Base-by-base conservation (phyloP, 2,329 filamentous ascomycete species). In the Coccinonectria pachysandricola region DNA sequence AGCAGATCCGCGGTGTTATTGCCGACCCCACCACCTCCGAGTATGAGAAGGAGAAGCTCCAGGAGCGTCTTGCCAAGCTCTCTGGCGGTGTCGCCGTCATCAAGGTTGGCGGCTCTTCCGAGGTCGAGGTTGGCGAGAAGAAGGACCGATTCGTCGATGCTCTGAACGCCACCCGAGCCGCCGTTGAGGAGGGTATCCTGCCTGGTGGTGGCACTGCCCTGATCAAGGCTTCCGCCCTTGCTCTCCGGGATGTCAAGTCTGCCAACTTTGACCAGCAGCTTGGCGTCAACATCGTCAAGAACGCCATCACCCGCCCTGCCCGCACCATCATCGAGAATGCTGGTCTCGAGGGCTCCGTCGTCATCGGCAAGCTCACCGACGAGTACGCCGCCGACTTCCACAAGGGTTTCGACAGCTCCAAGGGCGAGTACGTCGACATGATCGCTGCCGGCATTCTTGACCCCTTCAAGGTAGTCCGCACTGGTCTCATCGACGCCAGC, bases 1-100 rank as follows among this genome's bases (percentile, higher is more conserved):
- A 98, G 68, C 91, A 98, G 71, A 98, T 98, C 63, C 87, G 91
- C 46, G 87, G 88, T 45, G 86, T 96, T 62, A 94, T 95, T 69
- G 72, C 69, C 37, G 91, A 98, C 66, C 81, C 88, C 42, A 79
- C 74, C 48, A 98, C 91, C 40, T 95, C 87, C 24, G 91, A 98
- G 54, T 98, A 98, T 66, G 91, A 98, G 76, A 96, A 95, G 76
- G 91, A 98, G 81, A 98, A 98, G 78, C 84, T 98, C 42, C 91
- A 96, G 69, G 91, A 98, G 72, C 91, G 91, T 66, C 83, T 98
- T 36, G 91, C 91, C 48, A 98, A 98, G 79, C 83, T 98, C 45
- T 96, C 91, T 44, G 91, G 91, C 41, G 91, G 91, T 73, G 91
- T 98, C 49, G 91, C 91, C 48, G 91, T 98, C 63, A 96, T 98